Conservation (phyloP, 1,284 basidiomycete species). For the Austroboletus olivaceoglutinosus region DNA sequence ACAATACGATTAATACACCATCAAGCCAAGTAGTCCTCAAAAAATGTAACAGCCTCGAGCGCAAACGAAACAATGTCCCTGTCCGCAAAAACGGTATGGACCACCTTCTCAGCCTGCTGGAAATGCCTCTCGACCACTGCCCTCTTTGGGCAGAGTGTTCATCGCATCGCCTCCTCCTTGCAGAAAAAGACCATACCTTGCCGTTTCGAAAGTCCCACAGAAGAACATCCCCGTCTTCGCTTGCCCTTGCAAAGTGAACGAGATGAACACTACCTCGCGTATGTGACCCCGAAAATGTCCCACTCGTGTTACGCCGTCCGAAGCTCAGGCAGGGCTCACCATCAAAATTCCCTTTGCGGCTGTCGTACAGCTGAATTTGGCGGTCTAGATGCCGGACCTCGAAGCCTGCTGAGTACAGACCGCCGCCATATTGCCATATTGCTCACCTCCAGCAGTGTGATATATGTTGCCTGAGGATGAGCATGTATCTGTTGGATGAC, state of each 20-base stretch:
- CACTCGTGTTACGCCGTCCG: constrained; percentile 36
- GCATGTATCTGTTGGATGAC: constrained; percentile 46
- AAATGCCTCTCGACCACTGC: constrained; percentile 34
- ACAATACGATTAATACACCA: constrained; percentile 14
- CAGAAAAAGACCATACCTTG: constrained; percentile 35
- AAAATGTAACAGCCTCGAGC: constrained; percentile 40
- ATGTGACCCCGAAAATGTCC: constrained; percentile 21
- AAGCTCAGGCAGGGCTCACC: constrained; percentile 44
- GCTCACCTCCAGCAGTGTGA: constrained; percentile 49
- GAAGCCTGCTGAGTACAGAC: constrained; percentile 13
- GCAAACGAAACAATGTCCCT: constrained; percentile 44
- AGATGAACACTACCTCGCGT: constrained; percentile 35
- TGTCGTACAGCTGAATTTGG: constrained; percentile 50
- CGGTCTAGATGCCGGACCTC: constrained; percentile 49
- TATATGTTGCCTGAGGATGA: constrained; percentile 40
- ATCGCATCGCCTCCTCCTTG: constrained; percentile 16
- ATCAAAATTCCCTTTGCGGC: constrained; percentile 38
- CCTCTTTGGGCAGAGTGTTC: constrained; percentile 32
- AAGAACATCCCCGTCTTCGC: constrained; percentile 42
- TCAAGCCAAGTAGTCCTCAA: constrained; percentile 31
- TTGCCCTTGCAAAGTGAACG: constrained; percentile 46
- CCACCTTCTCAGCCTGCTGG: constrained; percentile 36
- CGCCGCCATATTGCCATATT: constrained; percentile 14
- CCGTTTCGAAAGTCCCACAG: constrained; percentile 52
- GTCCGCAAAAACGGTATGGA: constrained; percentile 43